Base-by-base conservation (phyloP, 768 basidiomycete genomes). In the Calvatia gigantea region DNA sequence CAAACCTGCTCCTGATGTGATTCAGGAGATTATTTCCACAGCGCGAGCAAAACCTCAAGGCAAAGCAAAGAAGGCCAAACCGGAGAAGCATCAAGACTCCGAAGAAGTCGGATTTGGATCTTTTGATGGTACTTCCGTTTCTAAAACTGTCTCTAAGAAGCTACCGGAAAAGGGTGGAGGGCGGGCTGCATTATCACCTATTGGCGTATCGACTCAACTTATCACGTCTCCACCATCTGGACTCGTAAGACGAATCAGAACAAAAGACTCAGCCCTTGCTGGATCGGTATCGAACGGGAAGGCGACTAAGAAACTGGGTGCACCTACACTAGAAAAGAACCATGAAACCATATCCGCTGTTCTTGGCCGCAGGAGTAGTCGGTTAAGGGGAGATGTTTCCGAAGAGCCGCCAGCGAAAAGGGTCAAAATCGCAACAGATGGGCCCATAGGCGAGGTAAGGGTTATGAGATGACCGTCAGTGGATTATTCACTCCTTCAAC, bases 1-100 rank as follows among this genome's bases (percentile, higher is more conserved):
- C n/a, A 49, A 51, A 29, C 33, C 39, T 12, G 11, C n/a, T 49
- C 33, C 44, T 12, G 23, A 25, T 32, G 42, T 38, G 33, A 58
- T 56, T 6, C 50, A 39, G 8, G 29, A 44, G n/a, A 56, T 59
- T 25, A 43, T 51, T 33, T 48, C 46, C 23, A 28, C 51, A 4
- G 47, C 57, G 1, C 47, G 32, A 12, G 56, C 9, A 47, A 58
- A 51, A 43, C 28, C 33, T 51, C 63, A 51, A 39, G 54, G 44
- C 50, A 65, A 59, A 58, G 56, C 45, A 49, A 60, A 33, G n/a
- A 47, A 25, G 33, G 1, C 35, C 2, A 43, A 45, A 15, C 37
- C 6, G 17, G 42, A 53, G 35, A 58, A 23, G 12, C 31, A 41
- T 32, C 51, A 29, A 29, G 37, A 44, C 2, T 35, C 55, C 17